A percentile compares a stretch with the other conserved stretches of the same genome.
Conservation (phyloP, 2,329 filamentous ascomycete genomes). For the Emericellopsis atlantica region DNA sequence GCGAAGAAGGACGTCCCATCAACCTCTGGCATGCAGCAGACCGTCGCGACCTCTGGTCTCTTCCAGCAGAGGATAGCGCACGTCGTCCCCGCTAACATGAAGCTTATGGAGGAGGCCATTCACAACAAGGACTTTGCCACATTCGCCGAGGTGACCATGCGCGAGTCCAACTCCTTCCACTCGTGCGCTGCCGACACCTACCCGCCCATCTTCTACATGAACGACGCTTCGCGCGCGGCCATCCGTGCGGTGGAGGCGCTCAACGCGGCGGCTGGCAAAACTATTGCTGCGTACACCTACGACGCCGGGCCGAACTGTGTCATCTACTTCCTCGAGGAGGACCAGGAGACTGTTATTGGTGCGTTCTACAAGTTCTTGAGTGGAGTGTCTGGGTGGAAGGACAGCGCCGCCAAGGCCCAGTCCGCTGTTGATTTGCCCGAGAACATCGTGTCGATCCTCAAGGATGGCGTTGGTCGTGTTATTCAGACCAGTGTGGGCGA, state of each 20-base stretch:
- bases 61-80: constrained; percentile 64
- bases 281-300: constrained; percentile 88
- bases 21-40: constrained; percentile 94
- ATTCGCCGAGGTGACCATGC: constrained; percentile 89
- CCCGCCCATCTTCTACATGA: constrained; percentile 98
- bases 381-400: constrained; percentile 60
- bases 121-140: constrained; percentile 64
- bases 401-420: constrained; percentile 38
- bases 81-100: constrained; percentile 77
- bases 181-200: constrained; percentile 89
- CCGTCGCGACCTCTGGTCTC: constrained; percentile 79
- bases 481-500: constrained; percentile 89
- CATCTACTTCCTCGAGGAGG: constrained; percentile 82
- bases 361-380: constrained; percentile 59
- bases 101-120: constrained; percentile 73
- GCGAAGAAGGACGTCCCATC: constrained; percentile 93
- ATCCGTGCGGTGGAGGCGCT: constrained; percentile 82
- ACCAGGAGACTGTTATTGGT: constrained; percentile 61
- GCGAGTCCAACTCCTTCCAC: constrained; percentile 95
- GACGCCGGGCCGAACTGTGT: constrained; percentile 96
- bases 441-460: constrained; percentile 51
- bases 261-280: constrained; percentile 67
- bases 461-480: constrained; percentile 72
- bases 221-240: constrained; percentile 79
- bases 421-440: constrained; percentile 49